A percentile compares a stretch with the other conserved stretches of the same genome.
Evolutionary conservation across 805 yeast species (phyloP).

Genomic region (Trichomonascus vanleenenianus): DNA sequence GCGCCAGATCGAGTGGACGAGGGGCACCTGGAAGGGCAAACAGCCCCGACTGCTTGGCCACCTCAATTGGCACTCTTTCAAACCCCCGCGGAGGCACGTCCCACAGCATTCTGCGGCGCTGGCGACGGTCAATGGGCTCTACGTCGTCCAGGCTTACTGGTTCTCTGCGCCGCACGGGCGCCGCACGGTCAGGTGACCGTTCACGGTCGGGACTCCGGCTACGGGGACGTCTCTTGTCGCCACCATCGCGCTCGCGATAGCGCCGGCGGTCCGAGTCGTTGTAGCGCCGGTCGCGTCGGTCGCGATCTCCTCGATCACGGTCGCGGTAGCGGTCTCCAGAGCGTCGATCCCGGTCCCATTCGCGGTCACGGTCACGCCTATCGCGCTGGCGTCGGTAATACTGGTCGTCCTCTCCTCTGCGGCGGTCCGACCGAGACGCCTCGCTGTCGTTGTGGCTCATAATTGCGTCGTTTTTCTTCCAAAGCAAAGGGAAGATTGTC

Average conservation of each 20-base stretch:
- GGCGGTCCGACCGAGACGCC: no score
- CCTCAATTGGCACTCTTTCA: slow-evolving; percentile 63
- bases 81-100: slow-evolving; percentile 65
- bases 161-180: slow-evolving; percentile 2
- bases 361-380: background rate
- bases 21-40: slow-evolving; percentile 55
- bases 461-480: no score
- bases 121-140: slow-evolving; percentile 44
- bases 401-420: no score
- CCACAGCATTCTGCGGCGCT: slow-evolving; percentile 51
- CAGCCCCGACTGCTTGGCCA: slow-evolving; percentile 71
- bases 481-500: no score
- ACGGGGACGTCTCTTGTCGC: background rate
- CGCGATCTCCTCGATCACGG: background rate
- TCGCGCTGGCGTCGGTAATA: no score
- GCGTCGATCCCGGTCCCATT: background rate
- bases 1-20: slow-evolving; percentile 9
- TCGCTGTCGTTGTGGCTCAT: no score
- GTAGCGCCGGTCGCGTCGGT: background rate
- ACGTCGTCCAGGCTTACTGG: slow-evolving; percentile 31
- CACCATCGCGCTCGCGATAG: background rate
- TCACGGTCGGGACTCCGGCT: slow-evolving; percentile 12
- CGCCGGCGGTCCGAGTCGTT: background rate
- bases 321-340: background rate
- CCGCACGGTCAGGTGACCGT: slow-evolving; percentile 7